Evolutionary conservation across 768 basidiomycete species (phyloP).

Genomic region (Lactarius vividus): DNA sequence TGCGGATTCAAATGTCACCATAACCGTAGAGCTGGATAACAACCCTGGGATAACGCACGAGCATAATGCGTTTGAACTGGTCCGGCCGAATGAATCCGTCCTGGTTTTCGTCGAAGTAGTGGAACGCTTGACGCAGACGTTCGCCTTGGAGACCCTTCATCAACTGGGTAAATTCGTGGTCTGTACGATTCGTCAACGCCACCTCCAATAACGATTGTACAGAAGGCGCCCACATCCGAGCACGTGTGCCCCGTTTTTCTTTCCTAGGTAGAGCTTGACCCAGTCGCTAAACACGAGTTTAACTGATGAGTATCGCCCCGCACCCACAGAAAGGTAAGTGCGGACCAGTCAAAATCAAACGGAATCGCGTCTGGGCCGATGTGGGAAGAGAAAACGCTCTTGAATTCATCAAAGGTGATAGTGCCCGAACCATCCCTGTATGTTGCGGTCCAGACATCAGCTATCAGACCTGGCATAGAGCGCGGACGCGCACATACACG

Average conservation of each 20-base stretch:
- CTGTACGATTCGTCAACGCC: constrained; percentile 39
- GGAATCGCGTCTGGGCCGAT: constrained; percentile 79
- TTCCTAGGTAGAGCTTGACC: constrained; percentile 94
- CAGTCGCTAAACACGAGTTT: constrained; percentile 62
- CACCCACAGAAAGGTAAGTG: constrained; percentile 24
- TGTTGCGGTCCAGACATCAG: background rate
- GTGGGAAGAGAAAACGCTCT: constrained; percentile 82
- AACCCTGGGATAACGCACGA: constrained; percentile 49
- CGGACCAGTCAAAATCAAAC: constrained; percentile 90
- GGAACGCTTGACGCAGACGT: constrained; percentile 94
- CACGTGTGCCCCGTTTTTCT: constrained; percentile 86
- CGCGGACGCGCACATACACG: constrained; percentile 47
- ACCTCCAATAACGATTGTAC: background rate
- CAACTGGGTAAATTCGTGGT: constrained; percentile 96
- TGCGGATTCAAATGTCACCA: constrained; percentile 33
- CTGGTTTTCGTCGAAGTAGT: constrained; percentile 81
- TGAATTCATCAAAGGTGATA: constrained; percentile 94
- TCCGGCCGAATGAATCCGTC: constrained; percentile 94
- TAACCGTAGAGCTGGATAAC: background rate
- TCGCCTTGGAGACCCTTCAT: constrained; percentile 99
- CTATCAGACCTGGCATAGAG: background rate
- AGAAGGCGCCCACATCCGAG: constrained; percentile 70
- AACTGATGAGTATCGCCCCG: background rate
- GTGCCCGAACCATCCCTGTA: constrained; percentile 84
- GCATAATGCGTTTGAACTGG: constrained; percentile 92